Conservation (phyloP, 225 moss, liverwort and hornwort species). For the Climacium dendroides region DNA sequence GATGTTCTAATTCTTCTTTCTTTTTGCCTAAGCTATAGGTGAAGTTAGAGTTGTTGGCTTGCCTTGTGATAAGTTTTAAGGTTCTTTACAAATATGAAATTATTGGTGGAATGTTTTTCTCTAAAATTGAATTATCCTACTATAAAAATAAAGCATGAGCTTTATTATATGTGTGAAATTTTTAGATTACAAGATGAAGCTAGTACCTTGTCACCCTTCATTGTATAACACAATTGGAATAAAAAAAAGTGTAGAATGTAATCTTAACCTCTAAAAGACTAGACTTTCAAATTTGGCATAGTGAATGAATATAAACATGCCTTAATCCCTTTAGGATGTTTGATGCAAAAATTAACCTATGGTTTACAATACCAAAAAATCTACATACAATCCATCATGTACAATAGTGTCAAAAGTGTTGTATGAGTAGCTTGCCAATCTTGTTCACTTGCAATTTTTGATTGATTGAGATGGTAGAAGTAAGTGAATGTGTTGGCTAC, state of each 20-base stretch:
- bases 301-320: neutral
- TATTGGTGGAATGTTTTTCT: neutral
- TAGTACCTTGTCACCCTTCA: neutral
- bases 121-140: neutral
- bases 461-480: too few species aligned
- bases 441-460: too few species aligned
- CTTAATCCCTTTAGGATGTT: too few species aligned
- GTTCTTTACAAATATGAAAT: neutral
- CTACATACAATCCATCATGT: too few species aligned
- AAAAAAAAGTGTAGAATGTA: neutral
- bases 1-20: too few species aligned
- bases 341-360: too few species aligned
- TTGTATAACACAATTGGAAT: too few species aligned
- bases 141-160: neutral
- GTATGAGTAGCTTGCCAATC: too few species aligned
- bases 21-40: neutral
- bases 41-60: neutral
- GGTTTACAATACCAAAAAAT: too few species aligned
- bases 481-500: too few species aligned
- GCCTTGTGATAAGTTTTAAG: neutral
- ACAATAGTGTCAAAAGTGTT: too few species aligned
- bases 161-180: neutral
- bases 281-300: neutral
- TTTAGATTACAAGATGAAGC: neutral
- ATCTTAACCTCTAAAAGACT: fast-evolving